phyloP scores from a whole-genome alignment of 306 rosid species.

The Cucurbita pepo region DNA sequence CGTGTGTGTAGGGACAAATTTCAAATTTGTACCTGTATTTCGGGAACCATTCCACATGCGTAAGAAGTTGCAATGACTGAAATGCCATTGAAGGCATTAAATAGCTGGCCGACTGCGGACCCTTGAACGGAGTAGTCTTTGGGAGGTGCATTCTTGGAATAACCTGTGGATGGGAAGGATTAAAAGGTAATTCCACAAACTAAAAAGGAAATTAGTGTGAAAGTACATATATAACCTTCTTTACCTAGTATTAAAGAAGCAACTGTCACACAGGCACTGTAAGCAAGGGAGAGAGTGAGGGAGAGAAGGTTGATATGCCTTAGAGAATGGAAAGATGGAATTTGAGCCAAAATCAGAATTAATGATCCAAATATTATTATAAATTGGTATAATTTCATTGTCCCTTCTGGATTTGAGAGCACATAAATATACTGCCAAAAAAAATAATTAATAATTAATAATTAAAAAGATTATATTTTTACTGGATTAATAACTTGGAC shows the following conservation, averaged over 20 bases:
- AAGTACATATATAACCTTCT: background rate
- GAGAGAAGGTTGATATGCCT: conserved; percentile 56
- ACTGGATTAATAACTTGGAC: too few species aligned
- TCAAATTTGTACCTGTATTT: conserved; percentile 37
- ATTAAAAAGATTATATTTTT: too few species aligned
- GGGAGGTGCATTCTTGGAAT: conserved; percentile 38
- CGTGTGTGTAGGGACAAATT: too few species aligned
- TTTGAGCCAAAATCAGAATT: conserved; percentile 46
- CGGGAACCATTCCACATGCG: conserved; percentile 70
- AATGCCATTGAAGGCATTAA: conserved; percentile 52
- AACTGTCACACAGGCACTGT: conserved; percentile 25
- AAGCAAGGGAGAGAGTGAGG: conserved; percentile 41
- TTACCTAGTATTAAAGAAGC: conserved; percentile 56
- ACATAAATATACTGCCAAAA: conserved; percentile 46
- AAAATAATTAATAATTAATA: too few species aligned
- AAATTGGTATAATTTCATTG: conserved; percentile 53
- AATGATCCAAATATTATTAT: conserved; percentile 32
- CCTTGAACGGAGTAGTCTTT: conserved; percentile 36
- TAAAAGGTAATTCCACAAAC: background rate
- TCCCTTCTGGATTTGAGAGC: conserved; percentile 44
- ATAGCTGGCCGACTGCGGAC: conserved; percentile 12
- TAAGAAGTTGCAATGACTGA: conserved; percentile 52
- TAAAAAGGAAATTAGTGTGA: background rate
- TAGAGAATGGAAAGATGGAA: conserved; percentile 77
- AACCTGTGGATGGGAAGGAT: conserved; percentile 20